A percentile compares a stretch with the other conserved stretches of the same genome.
Conservation (phyloP, 495 filamentous ascomycete species). For the Trypethelium eluteriae region DNA sequence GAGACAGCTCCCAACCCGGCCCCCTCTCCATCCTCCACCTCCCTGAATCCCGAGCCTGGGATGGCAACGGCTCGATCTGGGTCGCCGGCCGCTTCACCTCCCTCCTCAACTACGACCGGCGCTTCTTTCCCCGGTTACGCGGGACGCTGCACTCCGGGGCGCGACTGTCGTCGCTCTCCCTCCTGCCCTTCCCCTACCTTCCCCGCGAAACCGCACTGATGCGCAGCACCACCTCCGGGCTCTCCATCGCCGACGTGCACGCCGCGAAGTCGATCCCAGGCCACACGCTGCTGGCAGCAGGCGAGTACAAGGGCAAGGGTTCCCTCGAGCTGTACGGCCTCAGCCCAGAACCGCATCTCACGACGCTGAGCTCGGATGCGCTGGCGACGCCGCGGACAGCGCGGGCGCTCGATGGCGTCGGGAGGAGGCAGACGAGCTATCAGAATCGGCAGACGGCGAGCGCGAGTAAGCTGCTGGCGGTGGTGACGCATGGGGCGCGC, state of each 20-base stretch:
- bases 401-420: background rate
- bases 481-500: slow-evolving; percentile 74
- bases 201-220: slow-evolving; percentile 48
- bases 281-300: slow-evolving; percentile 68
- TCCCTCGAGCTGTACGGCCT: slow-evolving; percentile 82
- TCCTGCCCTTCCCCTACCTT: slow-evolving; percentile 61
- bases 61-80: slow-evolving; percentile 58
- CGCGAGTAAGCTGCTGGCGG: slow-evolving; percentile 71
- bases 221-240: slow-evolving; percentile 38
- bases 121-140: slow-evolving; percentile 71
- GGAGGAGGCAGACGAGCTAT: slow-evolving; percentile 5
- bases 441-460: slow-evolving; percentile 82
- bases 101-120: slow-evolving; percentile 81
- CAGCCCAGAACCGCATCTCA: slow-evolving; percentile 25
- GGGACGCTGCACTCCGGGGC: slow-evolving; percentile 78
- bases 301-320: slow-evolving; percentile 91
- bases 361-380: slow-evolving; percentile 21
- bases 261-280: slow-evolving; percentile 44
- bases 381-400: slow-evolving; percentile 1
- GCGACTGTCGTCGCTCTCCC: slow-evolving; percentile 66
- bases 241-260: slow-evolving; percentile 45
- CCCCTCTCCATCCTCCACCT: slow-evolving; percentile 77
- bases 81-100: slow-evolving; percentile 86
- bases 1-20: slow-evolving; percentile 69
- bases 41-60: slow-evolving; percentile 42